phyloP scores from a whole-genome alignment of 768 basidiomycete genomes.

The Postia placenta region DNA sequence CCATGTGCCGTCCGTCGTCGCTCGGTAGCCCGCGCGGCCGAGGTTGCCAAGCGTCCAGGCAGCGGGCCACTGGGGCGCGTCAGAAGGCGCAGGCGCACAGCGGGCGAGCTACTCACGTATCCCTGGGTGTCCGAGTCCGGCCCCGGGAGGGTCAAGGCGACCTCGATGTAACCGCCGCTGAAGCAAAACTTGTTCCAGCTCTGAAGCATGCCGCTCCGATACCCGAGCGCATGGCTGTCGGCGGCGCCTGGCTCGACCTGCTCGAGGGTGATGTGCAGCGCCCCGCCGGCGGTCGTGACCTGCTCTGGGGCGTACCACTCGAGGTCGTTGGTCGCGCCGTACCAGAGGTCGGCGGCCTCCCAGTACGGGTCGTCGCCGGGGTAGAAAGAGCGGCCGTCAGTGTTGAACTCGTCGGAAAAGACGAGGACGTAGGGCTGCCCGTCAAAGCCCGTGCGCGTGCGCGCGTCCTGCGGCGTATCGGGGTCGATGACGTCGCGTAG shows the following conservation, averaged over 20 bases:
- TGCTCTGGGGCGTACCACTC: constrained; percentile 76
- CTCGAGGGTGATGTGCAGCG: constrained; percentile 67
- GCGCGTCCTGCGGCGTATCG: constrained; percentile 57
- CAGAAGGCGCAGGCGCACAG: not conserved
- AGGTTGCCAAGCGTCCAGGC: constrained; percentile 90
- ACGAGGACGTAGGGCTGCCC: constrained; percentile 61
- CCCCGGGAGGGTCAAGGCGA: constrained; percentile 53
- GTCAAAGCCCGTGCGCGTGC: constrained; percentile 65
- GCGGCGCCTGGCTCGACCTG: constrained; percentile 22
- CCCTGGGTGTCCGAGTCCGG: constrained; percentile 44
- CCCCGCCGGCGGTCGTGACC: constrained; percentile 59
- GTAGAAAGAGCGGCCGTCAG: constrained; percentile 44
- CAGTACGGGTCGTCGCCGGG: constrained; percentile 64
- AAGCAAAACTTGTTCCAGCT: constrained; percentile 92
- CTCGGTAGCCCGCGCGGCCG: constrained; percentile 73
- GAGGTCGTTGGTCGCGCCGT: constrained; percentile 59
- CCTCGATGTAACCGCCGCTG: constrained; percentile 71
- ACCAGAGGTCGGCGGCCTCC: constrained; percentile 73
- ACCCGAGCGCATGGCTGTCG: constrained; percentile 57
- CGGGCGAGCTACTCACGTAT: constrained; percentile 29
- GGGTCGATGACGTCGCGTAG: constrained; percentile 64
- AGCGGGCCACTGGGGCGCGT: constrained; percentile 61
- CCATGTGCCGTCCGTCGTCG: constrained; percentile 78
- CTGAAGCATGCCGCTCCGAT: constrained; percentile 75
- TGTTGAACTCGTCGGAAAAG: constrained; percentile 63